These are phyloP conservation scores for Pleurotus tuoliensis DNA, from an alignment of 768 basidiomycete species.

Conservation along the genomic window DNA sequence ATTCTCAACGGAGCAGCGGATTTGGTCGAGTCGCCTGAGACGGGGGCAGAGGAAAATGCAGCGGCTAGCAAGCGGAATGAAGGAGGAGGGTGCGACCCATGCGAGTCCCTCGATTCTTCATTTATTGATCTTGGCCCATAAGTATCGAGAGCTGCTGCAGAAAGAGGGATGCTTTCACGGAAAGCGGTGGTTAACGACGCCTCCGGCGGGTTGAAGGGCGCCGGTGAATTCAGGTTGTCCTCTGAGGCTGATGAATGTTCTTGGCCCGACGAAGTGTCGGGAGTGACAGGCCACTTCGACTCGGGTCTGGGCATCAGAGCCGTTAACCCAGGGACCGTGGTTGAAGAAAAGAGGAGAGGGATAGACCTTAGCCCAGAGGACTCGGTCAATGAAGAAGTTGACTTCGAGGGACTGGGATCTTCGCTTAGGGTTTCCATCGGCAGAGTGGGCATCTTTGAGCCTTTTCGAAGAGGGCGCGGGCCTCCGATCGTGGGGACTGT, in stretches of 20 bases:
- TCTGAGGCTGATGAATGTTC: background rate
- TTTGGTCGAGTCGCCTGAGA: background rate
- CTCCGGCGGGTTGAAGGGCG: too few relatives aligned
- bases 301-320: slow-evolving; percentile 1
- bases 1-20: background rate
- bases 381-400: background rate
- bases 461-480: slow-evolving; percentile 4
- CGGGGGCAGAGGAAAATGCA: background rate
- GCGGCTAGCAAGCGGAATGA: background rate
- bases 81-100: background rate
- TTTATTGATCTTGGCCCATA: background rate
- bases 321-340: background rate
- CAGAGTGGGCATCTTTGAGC: background rate
- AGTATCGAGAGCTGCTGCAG: background rate
- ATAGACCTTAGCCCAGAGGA: background rate
- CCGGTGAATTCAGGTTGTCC: too few relatives aligned
- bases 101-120: background rate
- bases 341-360: background rate
- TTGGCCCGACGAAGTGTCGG: background rate
- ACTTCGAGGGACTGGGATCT: slow-evolving; percentile 1
- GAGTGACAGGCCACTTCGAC: background rate
- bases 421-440: slow-evolving; percentile 1
- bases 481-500: background rate
- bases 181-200: background rate
- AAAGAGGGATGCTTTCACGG: slow-evolving; percentile 1